Evolutionary conservation across 2,329 filamentous ascomycete species (phyloP), one percentile per base, ranked within the genome.

Genomic region (Corniculantispora saksenae): DNA sequence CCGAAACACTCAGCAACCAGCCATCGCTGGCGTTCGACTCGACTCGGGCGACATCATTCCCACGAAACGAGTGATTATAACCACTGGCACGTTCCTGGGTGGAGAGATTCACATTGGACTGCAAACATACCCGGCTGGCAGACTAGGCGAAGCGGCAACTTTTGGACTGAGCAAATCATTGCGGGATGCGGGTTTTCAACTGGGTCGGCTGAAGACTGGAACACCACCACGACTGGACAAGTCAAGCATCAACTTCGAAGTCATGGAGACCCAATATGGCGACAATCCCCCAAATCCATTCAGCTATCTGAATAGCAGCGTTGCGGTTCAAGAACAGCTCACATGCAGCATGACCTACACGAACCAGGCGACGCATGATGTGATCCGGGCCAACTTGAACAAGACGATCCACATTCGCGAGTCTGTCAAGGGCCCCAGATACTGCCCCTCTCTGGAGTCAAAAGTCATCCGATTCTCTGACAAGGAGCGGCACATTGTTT

Each of bases 31-130:
- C 0, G 90, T 99, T 15, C 84, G 91, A 66, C 82, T 99, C 40
- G 94, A 97, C 75, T 92, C 91, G 55, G 95, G 95, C 35, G 90
- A 96, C 75, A 81, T 97, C 19, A 86, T 99, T 68, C 85, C 89
- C 1, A 92, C 94, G 1, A 87, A 84, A 55, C 89, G 90, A 67
- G 94, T 98, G 43, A 86, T 99, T 27, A 97, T 99, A 70, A 98
- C 95, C 0, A 99, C 95, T 0, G 95, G 95, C 0, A 99, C 95
- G 0, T 99, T 99, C 73, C 79, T 99, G 6, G 91, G 94, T 13
- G 95, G 94, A 21, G 95, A 99, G 77, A 99, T 99, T 67, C 95
- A 99, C 72, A 96, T 99, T 67, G 95, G 93, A 0, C 80, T 98
- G 9, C 86, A 97, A 61, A 86, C 84, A 3, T 97, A 88, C 73